A percentile compares a stretch with the other conserved stretches of the same genome.
These are phyloP conservation scores for Colletotrichum euphorbiae DNA, from an alignment of 2,329 filamentous ascomycete genomes.

Conservation along the genomic window DNA sequence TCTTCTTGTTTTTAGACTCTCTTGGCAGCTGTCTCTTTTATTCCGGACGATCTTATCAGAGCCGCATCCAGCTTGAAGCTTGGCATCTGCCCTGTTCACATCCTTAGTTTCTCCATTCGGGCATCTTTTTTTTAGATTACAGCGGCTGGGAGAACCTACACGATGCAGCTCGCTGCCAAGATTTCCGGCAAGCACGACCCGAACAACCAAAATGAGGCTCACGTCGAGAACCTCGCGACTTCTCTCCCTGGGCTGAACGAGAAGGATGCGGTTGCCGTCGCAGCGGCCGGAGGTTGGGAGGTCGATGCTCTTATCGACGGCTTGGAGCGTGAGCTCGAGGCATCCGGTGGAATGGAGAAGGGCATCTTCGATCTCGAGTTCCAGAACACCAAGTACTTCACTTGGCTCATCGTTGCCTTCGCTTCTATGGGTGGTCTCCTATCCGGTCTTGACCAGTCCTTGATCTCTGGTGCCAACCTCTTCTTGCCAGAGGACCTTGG, in stretches of 20 bases:
- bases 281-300: conserved; percentile 49
- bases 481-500: conserved; percentile 70
- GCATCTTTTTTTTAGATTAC: background rate
- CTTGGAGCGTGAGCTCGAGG: conserved; percentile 55
- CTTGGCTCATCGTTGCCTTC: conserved; percentile 75
- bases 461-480: conserved; percentile 78
- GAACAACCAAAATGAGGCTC: conserved; percentile 34
- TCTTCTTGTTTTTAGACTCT: background rate
- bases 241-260: conserved; percentile 29
- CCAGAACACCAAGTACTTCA: conserved; percentile 72
- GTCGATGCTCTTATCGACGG: conserved; percentile 54
- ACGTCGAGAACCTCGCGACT: conserved; percentile 31
- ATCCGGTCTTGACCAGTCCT: conserved; percentile 77
- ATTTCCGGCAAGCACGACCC: conserved; percentile 36
- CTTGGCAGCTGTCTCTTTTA: conserved; percentile 26
- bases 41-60: conserved; percentile 21
- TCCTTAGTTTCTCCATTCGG: background rate
- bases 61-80: conserved; percentile 26
- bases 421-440: conserved; percentile 81
- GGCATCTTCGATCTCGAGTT: conserved; percentile 68
- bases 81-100: conserved; percentile 15
- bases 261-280: conserved; percentile 51
- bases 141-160: background rate
- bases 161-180: conserved; percentile 34
- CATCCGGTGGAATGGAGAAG: conserved; percentile 42